These are phyloP conservation scores for Trapa incisa DNA, from an alignment of 345 rosid species.

Conservation along the genomic window DNA sequence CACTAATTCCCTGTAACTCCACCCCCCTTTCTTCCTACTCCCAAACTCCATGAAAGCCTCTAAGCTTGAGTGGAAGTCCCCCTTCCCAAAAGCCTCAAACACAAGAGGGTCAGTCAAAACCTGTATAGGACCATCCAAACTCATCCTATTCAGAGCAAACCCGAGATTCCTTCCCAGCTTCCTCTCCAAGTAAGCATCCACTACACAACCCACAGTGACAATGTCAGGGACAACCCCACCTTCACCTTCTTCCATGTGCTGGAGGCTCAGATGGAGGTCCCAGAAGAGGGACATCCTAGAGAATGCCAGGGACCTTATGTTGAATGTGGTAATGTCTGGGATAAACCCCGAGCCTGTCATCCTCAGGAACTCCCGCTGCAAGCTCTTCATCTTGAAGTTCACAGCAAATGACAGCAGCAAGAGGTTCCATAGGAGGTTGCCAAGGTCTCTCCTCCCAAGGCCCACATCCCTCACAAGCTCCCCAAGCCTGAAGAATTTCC, in stretches of 20 bases:
- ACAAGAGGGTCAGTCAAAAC: constrained; percentile 45
- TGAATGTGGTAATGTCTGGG: constrained; percentile 73
- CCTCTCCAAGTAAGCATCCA: constrained; percentile 77
- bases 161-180: constrained; percentile 54
- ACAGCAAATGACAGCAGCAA: constrained; percentile 65
- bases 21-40: constrained; percentile 15
- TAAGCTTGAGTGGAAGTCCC: constrained; percentile 59
- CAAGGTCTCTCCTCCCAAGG: constrained; percentile 46
- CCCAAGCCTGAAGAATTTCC: constrained; percentile 41
- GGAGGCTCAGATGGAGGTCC: constrained; percentile 83
- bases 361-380: constrained; percentile 61
- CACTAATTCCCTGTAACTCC: constrained; percentile 21
- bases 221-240: constrained; percentile 52
- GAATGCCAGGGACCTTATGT: constrained; percentile 60
- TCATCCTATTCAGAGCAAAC: constrained; percentile 43
- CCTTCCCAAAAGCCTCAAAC: constrained; percentile 71
- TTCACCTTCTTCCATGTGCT: constrained; percentile 57
- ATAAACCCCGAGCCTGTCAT: constrained; percentile 51
- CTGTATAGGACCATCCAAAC: constrained; percentile 35
- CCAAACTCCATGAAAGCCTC: constrained; percentile 66
- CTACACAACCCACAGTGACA: constrained; percentile 67
- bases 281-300: constrained; percentile 70
- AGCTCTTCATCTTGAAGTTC: constrained; percentile 75
- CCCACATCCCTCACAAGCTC: constrained; percentile 57
- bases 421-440: constrained; percentile 67